Conservation (phyloP, 176 grass and related monocot species). For the Puccinellia tenuiflora region DNA sequence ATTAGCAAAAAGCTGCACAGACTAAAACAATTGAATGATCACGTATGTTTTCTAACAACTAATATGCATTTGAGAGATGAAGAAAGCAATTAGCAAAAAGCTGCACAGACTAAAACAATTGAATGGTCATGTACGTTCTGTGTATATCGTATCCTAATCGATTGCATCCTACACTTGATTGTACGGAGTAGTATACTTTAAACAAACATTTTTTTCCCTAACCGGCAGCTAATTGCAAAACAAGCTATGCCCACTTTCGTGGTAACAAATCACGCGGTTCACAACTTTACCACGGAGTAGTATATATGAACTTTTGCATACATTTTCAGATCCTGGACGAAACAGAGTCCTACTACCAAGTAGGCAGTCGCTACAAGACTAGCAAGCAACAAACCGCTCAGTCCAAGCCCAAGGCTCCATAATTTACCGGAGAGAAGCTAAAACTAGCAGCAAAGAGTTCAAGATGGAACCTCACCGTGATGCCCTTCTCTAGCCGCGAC, state of each 20-base stretch:
- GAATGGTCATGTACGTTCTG: no score
- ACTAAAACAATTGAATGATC: not conserved
- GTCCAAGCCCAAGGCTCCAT: not conserved
- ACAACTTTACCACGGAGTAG: not conserved
- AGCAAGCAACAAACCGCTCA: not conserved
- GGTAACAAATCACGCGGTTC: not conserved
- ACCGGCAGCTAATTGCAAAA: not conserved
- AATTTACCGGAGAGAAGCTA: not conserved
- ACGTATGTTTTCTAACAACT: not conserved
- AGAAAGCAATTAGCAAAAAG: not conserved
- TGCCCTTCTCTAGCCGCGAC: constrained; percentile 70
- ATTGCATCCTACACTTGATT: not conserved
- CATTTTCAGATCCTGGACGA: constrained; percentile 8
- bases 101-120: not conserved
- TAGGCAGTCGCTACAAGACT: not conserved
- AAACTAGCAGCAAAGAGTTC: not conserved
- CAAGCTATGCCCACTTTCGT: not conserved
- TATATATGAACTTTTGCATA: not conserved
- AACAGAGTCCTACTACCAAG: not conserved
- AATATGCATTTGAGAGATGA: not conserved
- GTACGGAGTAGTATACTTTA: not conserved
- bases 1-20: not conserved
- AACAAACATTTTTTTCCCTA: not conserved
- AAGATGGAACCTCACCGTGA: constrained; percentile 39
- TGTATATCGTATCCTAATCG: not conserved